Evolutionary conservation across 495 filamentous ascomycete species (phyloP), one percentile per base, ranked within the genome.

Genomic region (Penicillium daleae): DNA sequence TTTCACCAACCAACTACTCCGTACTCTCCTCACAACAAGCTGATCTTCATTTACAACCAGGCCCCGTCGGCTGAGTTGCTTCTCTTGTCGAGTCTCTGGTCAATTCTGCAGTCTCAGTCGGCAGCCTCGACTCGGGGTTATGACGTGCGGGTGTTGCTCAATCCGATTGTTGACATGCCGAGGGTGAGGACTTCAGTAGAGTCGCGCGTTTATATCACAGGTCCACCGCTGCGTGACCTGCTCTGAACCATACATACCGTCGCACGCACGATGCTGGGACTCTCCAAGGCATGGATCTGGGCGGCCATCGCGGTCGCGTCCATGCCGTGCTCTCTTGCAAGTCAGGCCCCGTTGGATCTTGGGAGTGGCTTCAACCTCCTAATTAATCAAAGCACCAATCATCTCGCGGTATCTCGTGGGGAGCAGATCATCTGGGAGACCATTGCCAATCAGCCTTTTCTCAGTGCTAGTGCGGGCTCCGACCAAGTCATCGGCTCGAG

Each of bases 391-490:
- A 49, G 32, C n/a, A 39, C 52, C 26, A 71, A 69, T 27, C 59
- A 60, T 13, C 53, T 69, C 22, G 52, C 56, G 5, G 35, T 71
- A 9, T 27, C 58, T 19, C 63, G 57, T 32, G 24, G 33, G 4
- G 57, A 53, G n/a, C 29, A 24, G 5, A 39, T 59, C 8, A 66
- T 71, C n/a, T 71, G 66, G 69, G 66, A 71, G 27, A 69, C 69
- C 17, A 31, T 64, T 1, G 48, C 69, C 27, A 48, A 57, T 2
- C 26, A 64, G 22, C 17, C 57, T 4, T 69, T 71, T 48, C 64
- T 71, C 24, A 66, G 69, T 50, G 66, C 69, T 1, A 69, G 66
- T 19, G 58, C 66, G 17, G 69, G 66, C 6, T 32, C 50, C 19
- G 69, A 71, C 31, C 26, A 61, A 13, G 59, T 71, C 32, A 53